Conservation (phyloP, 805 yeast species). For the Dipodascus albidus region DNA sequence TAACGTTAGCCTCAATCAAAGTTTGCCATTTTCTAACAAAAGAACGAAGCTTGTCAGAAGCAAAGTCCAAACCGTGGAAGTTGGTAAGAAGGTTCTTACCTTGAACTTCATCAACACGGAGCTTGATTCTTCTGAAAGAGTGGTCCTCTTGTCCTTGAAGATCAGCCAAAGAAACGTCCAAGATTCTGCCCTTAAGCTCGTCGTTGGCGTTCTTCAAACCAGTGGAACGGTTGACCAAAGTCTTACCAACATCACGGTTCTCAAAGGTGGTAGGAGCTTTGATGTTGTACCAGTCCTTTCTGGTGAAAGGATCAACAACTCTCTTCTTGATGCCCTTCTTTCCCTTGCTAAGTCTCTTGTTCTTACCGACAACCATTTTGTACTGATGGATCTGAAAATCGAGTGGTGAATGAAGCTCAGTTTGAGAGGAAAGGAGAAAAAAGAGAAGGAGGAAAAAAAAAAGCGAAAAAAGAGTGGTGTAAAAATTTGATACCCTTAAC, state of each 20-base stretch:
- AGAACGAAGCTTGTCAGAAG: conserved; percentile 94
- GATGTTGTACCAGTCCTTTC: conserved; percentile 97
- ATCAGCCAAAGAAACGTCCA: conserved; percentile 93
- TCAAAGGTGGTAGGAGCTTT: conserved; percentile 98
- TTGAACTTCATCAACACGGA: conserved; percentile 98
- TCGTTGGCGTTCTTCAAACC: conserved; percentile 97
- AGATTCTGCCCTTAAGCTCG: conserved; percentile 95
- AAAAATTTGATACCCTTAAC: conserved; percentile 1
- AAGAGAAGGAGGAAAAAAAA: conserved; percentile 4
- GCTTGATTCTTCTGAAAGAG: conserved; percentile 92
- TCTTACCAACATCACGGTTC: conserved; percentile 97
- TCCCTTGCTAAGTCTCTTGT: conserved; percentile 69
- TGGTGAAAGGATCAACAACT: conserved; percentile 98
- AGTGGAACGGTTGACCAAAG: conserved; percentile 94
- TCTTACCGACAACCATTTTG: conserved; percentile 75
- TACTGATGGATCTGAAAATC: conserved; percentile 1
- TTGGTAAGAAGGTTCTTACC: conserved; percentile 97
- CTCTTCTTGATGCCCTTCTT: conserved; percentile 98
- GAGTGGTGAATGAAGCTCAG: neutral
- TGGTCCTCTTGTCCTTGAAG: conserved; percentile 98
- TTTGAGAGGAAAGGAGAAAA: conserved; percentile 3
- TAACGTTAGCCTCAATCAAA: conserved; percentile 93
- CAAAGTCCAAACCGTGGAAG: conserved; percentile 99
- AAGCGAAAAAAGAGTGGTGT: neutral
- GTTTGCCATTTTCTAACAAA: conserved; percentile 99